Evolutionary conservation across 345 rosid genomes (phyloP), one percentile per base, ranked within the genome.

Genomic region (Euphorbia peplus): DNA sequence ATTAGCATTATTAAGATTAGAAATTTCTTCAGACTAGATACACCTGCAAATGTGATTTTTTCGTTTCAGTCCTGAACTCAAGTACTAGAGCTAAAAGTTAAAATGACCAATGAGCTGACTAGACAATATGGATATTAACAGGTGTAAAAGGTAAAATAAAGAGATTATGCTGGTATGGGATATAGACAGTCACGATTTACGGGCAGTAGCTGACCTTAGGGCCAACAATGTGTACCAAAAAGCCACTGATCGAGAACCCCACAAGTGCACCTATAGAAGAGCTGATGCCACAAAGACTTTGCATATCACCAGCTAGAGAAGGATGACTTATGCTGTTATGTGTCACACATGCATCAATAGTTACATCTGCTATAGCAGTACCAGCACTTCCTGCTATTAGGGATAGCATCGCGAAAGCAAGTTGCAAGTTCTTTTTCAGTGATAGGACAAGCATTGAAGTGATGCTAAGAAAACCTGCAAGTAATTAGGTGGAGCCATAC

Each of bases 281-380:
- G 65, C 86, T 75, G 70, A 90, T 39, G n/a, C 84, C 89, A 82
- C 92, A 87, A 78, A 90, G 74, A 79, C 87, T 86, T 71, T 90
- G 96, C 88, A 87, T 76, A 73, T 89, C 92, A 24, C 79, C 86
- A 54, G 92, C 90, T 53, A 87, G 86, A n/a, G 82, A 74, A 69
- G 90, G 90, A 71, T 82, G 85, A 19, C 72, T 83, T 57, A 84
- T 83, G 41, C 87, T 82, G 75, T 82, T 82, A 48, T 89, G 85
- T 10, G 92, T 79, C 18, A 87, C 89, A 73, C 90, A 87, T 18
- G 92, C 92, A 83, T 87, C 92, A 24, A 89, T 83, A 5, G 92
- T 79, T 61, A 89, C 96, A 76, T 87, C 92, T 32, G 88, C 90
- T 53, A 87, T 80, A 44, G 92, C 89, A 52, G 82, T 78, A 21